phyloP scores from a whole-genome alignment of 2,329 filamentous ascomycete genomes.

The Cladosporium sp. region DNA sequence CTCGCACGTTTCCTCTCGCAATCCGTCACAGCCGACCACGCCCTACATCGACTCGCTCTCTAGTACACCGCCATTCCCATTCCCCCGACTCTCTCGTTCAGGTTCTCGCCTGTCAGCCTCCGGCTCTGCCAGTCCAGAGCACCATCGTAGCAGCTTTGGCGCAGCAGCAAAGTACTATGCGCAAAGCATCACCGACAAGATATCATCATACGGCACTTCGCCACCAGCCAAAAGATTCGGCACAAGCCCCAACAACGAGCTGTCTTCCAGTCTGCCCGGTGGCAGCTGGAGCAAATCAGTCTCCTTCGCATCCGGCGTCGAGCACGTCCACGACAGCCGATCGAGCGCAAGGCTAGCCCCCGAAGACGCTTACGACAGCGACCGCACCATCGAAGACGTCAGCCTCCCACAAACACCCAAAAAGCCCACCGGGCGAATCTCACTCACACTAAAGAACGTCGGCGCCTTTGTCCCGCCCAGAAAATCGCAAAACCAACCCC shows the following conservation, averaged over 20 bases:
- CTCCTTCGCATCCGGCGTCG: constrained; percentile 34
- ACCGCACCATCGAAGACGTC: constrained; percentile 34
- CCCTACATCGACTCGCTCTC: constrained; percentile 26
- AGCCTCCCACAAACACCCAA: constrained; percentile 28
- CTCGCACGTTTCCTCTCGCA: constrained; percentile 23
- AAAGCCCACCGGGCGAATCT: constrained; percentile 36
- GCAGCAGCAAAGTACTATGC: constrained; percentile 31
- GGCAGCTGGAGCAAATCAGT: constrained; percentile 44
- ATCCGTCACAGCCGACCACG: constrained; percentile 27
- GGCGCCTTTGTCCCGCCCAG: constrained; percentile 48
- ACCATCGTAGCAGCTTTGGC: constrained; percentile 31
- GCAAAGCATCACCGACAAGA: constrained; percentile 31
- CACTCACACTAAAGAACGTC: constrained; percentile 53
- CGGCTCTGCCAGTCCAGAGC: constrained; percentile 29
- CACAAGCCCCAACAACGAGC: constrained; percentile 26
- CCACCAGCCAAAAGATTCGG: constrained; percentile 25
- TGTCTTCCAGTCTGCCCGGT: constrained; percentile 24
- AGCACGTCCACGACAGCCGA: constrained; percentile 25
- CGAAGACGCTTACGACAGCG: constrained; percentile 30
- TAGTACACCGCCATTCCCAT: constrained; percentile 27
- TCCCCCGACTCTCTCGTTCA: constrained; percentile 21
- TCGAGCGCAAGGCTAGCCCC: constrained; percentile 27
- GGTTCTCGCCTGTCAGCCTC: constrained; percentile 22
- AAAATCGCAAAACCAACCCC: constrained; percentile 39
- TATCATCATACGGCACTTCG: constrained; percentile 28